A percentile compares a stretch with the other conserved stretches of the same genome.
Conservation (phyloP, 2,329 filamentous ascomycete genomes). For the Aspergillus quadricinctus region DNA sequence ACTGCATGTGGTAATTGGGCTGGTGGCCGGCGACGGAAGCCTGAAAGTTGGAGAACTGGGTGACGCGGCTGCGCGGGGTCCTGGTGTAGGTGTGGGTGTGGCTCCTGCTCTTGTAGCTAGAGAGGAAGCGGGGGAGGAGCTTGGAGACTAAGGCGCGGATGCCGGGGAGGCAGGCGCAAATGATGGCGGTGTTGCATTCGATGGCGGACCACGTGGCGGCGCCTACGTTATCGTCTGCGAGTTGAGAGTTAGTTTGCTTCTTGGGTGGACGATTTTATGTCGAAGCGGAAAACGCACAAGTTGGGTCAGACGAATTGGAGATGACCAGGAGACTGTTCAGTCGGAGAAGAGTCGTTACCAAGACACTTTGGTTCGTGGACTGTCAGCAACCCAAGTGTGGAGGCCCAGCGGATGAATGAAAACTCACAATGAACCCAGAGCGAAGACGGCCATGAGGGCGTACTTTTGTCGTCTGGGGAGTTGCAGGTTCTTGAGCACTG, state of each 20-base stretch:
- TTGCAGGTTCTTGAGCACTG: constrained; percentile 37
- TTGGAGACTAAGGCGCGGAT: constrained; percentile 23
- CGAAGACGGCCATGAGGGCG: constrained; percentile 40
- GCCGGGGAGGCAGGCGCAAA: constrained; percentile 38
- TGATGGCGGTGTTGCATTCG: constrained; percentile 40
- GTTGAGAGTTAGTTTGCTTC: neutral
- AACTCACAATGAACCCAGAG: constrained; percentile 41
- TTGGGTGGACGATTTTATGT: too few relatives aligned
- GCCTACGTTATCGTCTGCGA: constrained; percentile 27
- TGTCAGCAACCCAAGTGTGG: constrained; percentile 11
- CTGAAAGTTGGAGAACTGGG: constrained; percentile 15
- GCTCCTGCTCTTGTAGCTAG: constrained; percentile 13
- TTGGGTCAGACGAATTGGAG: constrained; percentile 25
- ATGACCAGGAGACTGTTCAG: constrained; percentile 26
- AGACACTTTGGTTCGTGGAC: constrained; percentile 28
- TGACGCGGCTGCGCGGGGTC: constrained; percentile 13
- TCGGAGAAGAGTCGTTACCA: constrained; percentile 38
- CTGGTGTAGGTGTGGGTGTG: constrained; percentile 15
- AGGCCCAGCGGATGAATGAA: neutral
- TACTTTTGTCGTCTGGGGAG: constrained; percentile 37
- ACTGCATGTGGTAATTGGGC: constrained; percentile 13
- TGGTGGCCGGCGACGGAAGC: constrained; percentile 19
- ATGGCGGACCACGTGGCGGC: constrained; percentile 43
- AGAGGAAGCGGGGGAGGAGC: constrained; percentile 26
- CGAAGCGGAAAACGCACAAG: constrained; percentile 17